Evolutionary conservation across 1,139 yeast genomes (phyloP), one percentile per base, ranked within the genome.

Genomic region (Wickerhamomyces sp.): DNA sequence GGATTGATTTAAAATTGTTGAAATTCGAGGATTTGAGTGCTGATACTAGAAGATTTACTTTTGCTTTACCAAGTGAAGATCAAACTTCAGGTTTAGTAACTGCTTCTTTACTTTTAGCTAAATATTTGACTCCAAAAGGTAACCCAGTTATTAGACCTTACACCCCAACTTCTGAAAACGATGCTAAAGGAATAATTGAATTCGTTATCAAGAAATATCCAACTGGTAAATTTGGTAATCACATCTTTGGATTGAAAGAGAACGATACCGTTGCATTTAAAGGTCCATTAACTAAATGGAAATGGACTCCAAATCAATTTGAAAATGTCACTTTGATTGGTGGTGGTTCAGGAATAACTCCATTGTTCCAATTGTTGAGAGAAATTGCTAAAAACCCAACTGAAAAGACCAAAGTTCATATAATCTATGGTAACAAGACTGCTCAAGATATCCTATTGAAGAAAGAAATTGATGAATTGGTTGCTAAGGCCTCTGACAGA

Each of bases 271-370:
- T 94, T 51, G 73, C 95, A 10, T 87, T 94, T 77, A 91, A 90
- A 75, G 99, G 99, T 37, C 99, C 99, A 56, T 78, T 90, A 60
- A 76, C 78, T 59, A 94, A 94, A 75, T 91, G 94, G 89, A 81
- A 85, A 64, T 89, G 95, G 91, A 78, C 79, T 62, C 86, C 93
- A 58, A 91, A 91, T 74, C 79, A 82, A 70, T 93, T 79, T 69
- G 79, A 85, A 60, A 74, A 81, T 53, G 78, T 94, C 62, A 85
- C 86, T 45, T 76, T 93, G 72, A 75, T 93, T 59, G 98, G 97
- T 56, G 99, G 96, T 58, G 99, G 99, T 62, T 78, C 95, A 41
- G 98, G 98, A 68, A 89, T 93, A 68, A 88, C 97, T 31, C 99
- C 98, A 51, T 76, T 91, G 74, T 90, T 76, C 75, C 99, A 93